phyloP scores from a whole-genome alignment of 192 early-diverging fungal genomes.

The Paraglomus occultum region DNA sequence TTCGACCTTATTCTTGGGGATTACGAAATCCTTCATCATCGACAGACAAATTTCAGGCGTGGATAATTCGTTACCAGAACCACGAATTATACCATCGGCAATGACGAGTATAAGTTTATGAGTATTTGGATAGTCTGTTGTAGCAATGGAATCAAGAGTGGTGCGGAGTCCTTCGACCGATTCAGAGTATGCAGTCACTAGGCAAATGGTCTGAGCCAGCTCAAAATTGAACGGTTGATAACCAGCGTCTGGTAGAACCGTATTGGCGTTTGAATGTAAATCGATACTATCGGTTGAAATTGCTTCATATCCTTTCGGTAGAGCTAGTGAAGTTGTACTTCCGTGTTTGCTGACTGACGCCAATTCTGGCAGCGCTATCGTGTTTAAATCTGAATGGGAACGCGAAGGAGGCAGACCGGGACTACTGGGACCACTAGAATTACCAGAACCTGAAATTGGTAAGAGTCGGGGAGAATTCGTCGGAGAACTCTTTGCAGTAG shows the following conservation, averaged over 20 bases:
- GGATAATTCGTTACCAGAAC: conserved; percentile 71
- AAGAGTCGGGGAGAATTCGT: background rate
- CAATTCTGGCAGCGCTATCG: too few relatives aligned
- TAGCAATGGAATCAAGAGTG: conserved; percentile 76
- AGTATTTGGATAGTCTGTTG: conserved; percentile 72
- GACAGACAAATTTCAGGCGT: conserved; percentile 77
- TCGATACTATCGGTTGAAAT: background rate
- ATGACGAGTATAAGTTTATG: conserved; percentile 80
- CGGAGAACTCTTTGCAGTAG: background rate
- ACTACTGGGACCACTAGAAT: too few relatives aligned
- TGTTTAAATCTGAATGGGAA: background rate
- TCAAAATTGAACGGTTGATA: conserved; percentile 54
- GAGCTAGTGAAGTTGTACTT: background rate
- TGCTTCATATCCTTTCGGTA: background rate
- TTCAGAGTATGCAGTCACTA: conserved; percentile 81
- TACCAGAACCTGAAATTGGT: too few relatives aligned
- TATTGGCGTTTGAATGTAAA: conserved; percentile 37
- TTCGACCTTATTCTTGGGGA: conserved; percentile 58
- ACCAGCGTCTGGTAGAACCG: conserved; percentile 39
- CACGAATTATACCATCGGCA: conserved; percentile 77
- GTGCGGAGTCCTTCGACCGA: conserved; percentile 65
- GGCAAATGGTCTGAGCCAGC: conserved; percentile 62
- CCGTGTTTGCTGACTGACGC: background rate
- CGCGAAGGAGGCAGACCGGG: background rate
- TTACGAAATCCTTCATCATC: conserved; percentile 72